Evolutionary conservation across 2,329 filamentous ascomycete genomes (phyloP).

Genomic region (Trichoderma breve): DNA sequence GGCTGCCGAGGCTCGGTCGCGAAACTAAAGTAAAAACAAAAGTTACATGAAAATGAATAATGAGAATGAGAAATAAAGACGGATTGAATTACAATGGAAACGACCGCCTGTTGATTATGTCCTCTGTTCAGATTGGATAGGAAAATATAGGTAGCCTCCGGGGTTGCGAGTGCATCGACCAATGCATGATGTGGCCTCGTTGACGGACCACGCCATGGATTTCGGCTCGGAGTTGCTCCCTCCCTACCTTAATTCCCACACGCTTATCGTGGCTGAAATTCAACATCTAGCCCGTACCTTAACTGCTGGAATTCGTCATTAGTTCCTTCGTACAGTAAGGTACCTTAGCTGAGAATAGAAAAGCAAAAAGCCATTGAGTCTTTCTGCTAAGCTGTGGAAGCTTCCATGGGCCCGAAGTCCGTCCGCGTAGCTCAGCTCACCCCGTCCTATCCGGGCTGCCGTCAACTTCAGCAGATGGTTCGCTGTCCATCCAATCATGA

Average conservation of each 20-base stretch:
- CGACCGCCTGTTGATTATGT: neutral
- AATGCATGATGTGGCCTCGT: neutral
- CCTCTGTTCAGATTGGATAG: neutral
- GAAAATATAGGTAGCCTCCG: neutral
- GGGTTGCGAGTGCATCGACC: neutral
- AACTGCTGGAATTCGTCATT: neutral
- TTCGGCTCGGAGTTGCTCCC: neutral
- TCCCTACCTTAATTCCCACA: neutral
- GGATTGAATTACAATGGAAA: neutral
- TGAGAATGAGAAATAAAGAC: neutral
- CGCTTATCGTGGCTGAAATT: neutral
- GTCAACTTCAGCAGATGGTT: neutral
- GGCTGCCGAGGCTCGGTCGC: neutral
- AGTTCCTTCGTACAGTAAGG: neutral
- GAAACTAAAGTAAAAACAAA: neutral
- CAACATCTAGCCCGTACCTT: neutral
- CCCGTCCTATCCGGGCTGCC: constrained; percentile 7
- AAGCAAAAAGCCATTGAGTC: neutral
- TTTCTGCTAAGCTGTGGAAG: neutral
- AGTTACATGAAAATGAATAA: neutral
- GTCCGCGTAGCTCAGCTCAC: neutral
- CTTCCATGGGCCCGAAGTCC: neutral
- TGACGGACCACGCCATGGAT: neutral
- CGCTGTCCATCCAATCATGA: neutral
- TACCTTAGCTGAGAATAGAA: neutral